A percentile compares a stretch with the other conserved stretches of the same genome.
Evolutionary conservation across 163 green algal genomes (phyloP).

Genomic region (Scenedesmus sp.): DNA sequence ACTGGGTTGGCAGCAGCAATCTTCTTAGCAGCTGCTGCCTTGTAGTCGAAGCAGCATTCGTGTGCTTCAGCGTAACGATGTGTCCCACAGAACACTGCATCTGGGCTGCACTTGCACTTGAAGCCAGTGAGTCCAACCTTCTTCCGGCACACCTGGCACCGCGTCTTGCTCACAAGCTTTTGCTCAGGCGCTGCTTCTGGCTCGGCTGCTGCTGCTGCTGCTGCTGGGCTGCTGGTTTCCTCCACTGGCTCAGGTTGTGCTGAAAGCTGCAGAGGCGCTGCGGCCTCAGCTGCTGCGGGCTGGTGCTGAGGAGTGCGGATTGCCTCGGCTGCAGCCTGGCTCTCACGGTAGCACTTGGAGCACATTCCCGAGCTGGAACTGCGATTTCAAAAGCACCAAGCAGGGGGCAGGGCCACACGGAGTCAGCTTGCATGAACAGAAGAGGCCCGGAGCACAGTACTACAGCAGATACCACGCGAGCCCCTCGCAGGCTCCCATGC

Average conservation of each 20-base stretch:
- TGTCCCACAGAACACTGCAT: conserved; percentile 61
- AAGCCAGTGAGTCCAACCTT: conserved; percentile 73
- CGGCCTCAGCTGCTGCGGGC: neutral
- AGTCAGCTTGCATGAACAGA: conserved; percentile 1
- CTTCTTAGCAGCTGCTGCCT: conserved; percentile 55
- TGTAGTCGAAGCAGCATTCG: conserved; percentile 70
- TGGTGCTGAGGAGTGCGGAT: conserved; percentile 19
- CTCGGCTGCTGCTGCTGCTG: conserved; percentile 8
- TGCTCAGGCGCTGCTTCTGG: conserved; percentile 4
- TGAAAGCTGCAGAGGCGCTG: conserved; percentile 2
- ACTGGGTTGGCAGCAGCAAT: conserved; percentile 68
- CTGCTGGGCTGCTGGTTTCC: conserved; percentile 4
- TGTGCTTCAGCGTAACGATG: conserved; percentile 71
- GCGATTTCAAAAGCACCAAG: neutral
- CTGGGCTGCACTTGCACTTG: conserved; percentile 64
- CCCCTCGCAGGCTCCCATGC: neutral
- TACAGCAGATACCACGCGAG: neutral
- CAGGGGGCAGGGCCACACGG: neutral
- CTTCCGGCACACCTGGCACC: conserved; percentile 60
- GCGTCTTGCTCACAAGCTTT: conserved; percentile 26
- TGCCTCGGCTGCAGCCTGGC: conserved; percentile 11
- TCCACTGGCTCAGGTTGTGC: conserved; percentile 28
- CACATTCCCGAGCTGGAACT: conserved; percentile 56
- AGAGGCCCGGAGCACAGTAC: neutral
- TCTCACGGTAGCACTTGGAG: conserved; percentile 69